Base-by-base conservation (phyloP, 1,139 yeast genomes). In the Debaryomyces singareniensis region DNA sequence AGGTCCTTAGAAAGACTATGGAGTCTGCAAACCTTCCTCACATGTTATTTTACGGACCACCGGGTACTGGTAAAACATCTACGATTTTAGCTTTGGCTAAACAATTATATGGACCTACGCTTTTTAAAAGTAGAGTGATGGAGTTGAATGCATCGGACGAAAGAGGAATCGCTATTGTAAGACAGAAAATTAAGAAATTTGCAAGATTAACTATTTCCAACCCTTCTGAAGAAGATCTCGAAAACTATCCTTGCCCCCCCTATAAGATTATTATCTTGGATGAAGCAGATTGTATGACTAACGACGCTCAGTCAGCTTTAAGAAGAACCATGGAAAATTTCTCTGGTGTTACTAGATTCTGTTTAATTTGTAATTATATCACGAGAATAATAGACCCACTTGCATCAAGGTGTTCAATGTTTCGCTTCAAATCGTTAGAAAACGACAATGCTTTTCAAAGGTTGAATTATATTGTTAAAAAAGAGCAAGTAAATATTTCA, bases 271-370 rank as follows among this genome's bases (percentile, higher is more conserved):
- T 79, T 37, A 82, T 86, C 28, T 57, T 89, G 32, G 97, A 91
- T 59, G 98, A 91, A 56, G 98, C 98, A 1, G 98, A 91, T 53
- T 84, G 95, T 13, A 91, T 91, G 98, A 91, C 98, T n/a, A 76
- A 84, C 28, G 98, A 91, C 55, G 98, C 98, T 0, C 98, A 91
- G 53, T 74, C 91, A 28, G 98, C 98, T 0, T 63, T 91, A 37
- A 75, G 98, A 58, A 73, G 98, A 55, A 91, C 96, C 2, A 91
- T 91, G 96, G 99, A 91, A 53, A 85, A 82, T 5, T 91, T 87
- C 56, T 83, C 96, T 3, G 74, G 74, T 27, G 89, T 89, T 29
- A 91, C 98, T 1, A 68, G 99, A 43, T 91, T 91, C 57, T 89
- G 97, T 54, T 62, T 91, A 40, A 82, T 91, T 34, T 93, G 98